A percentile compares a stretch with the other conserved stretches of the same genome.
Conservation (phyloP, 768 basidiomycete genomes). For the Rhodotorula graminis region DNA sequence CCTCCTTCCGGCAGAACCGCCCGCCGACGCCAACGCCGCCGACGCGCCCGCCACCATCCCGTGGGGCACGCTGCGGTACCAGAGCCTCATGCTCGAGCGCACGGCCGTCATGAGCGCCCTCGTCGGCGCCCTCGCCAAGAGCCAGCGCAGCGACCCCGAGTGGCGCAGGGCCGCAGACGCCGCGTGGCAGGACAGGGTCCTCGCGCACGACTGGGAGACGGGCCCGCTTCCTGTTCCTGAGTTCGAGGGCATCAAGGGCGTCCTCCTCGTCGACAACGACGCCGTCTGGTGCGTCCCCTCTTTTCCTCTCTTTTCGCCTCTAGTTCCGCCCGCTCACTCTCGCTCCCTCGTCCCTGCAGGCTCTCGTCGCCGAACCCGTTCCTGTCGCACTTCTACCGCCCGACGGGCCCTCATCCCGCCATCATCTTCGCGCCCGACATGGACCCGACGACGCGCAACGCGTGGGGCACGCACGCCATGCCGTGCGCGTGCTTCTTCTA, state of each 20-base stretch:
- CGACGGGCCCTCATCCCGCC: conserved; percentile 25
- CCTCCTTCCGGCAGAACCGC: conserved; percentile 18
- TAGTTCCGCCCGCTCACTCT: not conserved
- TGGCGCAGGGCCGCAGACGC: conserved; percentile 15
- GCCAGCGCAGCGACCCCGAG: conserved; percentile 23
- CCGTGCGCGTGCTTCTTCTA: conserved; percentile 41
- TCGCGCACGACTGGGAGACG: conserved; percentile 34
- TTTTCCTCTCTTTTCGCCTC: not conserved
- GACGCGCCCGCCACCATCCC: not conserved
- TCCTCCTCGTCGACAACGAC: conserved; percentile 38
- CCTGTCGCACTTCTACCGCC: conserved; percentile 36
- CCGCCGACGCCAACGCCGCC: too few species aligned
- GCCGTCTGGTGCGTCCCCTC: conserved; percentile 32
- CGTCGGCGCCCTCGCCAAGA: conserved; percentile 29
- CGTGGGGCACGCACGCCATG: conserved; percentile 33
- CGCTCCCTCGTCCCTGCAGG: conserved; percentile 3
- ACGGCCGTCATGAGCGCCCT: conserved; percentile 30
- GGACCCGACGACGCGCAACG: conserved; percentile 19
- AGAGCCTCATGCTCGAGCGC: conserved; percentile 38
- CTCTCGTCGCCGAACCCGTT: conserved; percentile 32
- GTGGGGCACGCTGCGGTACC: conserved; percentile 38
- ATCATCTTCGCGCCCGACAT: conserved; percentile 38
- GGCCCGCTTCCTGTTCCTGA: not conserved
- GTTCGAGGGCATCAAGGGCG: conserved; percentile 28
- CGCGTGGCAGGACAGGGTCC: conserved; percentile 1